Conservation (phyloP, 345 rosid species). For the Ceriops decandra region DNA sequence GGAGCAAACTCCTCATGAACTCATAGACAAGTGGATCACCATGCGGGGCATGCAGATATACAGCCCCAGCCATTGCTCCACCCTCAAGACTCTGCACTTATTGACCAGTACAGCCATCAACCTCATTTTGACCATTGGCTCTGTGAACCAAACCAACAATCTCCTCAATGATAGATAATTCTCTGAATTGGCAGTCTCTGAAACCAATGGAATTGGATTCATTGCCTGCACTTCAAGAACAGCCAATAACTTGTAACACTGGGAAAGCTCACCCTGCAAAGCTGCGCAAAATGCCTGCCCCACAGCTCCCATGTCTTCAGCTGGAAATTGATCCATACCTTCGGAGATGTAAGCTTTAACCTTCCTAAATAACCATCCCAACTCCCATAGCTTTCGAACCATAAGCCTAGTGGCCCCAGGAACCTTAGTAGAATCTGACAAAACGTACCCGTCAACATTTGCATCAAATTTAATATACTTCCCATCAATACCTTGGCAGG, state of each 20-base stretch:
- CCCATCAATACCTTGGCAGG: slow-evolving; percentile 94
- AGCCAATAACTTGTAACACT: slow-evolving; percentile 82
- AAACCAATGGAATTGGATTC: slow-evolving; percentile 90
- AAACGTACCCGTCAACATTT: slow-evolving; percentile 60
- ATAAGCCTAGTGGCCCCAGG: slow-evolving; percentile 65
- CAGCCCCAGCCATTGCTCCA: slow-evolving; percentile 96
- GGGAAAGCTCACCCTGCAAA: slow-evolving; percentile 80
- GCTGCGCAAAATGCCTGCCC: slow-evolving; percentile 98
- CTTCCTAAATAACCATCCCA: slow-evolving; percentile 94
- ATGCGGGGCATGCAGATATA: slow-evolving; percentile 92
- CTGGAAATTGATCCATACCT: slow-evolving; percentile 74
- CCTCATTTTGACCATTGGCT: slow-evolving; percentile 96
- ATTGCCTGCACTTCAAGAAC: slow-evolving; percentile 84
- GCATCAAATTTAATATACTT: slow-evolving; percentile 66
- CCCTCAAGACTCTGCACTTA: slow-evolving; percentile 84
- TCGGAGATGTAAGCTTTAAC: slow-evolving; percentile 71
- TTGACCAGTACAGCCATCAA: slow-evolving; percentile 96
- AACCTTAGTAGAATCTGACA: slow-evolving; percentile 56
- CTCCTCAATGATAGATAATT: slow-evolving; percentile 87
- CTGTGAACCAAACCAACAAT: slow-evolving; percentile 84
- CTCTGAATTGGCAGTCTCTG: slow-evolving; percentile 54
- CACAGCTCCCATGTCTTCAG: slow-evolving; percentile 82
- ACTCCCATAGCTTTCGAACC: slow-evolving; percentile 81
- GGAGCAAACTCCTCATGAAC: slow-evolving; percentile 80
- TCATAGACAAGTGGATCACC: slow-evolving; percentile 89